These are phyloP conservation scores for Rutstroemia sp. DNA, from an alignment of 2,329 filamentous ascomycete species.

Conservation along the genomic window DNA sequence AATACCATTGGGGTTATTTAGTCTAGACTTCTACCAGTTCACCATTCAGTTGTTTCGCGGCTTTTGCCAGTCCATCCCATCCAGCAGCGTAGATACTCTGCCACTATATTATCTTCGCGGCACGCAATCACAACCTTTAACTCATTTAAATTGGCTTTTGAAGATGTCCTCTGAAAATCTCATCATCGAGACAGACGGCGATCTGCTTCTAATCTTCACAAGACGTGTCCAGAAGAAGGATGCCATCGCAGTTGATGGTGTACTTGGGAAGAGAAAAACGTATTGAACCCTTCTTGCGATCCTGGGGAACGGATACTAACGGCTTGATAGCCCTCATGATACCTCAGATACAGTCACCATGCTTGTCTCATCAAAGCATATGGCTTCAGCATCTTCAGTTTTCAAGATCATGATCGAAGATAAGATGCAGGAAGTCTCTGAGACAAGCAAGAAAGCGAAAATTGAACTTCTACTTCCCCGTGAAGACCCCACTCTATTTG, in stretches of 20 bases:
- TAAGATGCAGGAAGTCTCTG: neutral
- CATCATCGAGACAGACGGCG: neutral
- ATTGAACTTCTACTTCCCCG: neutral
- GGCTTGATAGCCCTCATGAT: neutral
- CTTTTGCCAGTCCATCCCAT: neutral
- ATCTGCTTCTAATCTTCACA: neutral
- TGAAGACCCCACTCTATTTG: slow-evolving; percentile 1
- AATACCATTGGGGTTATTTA: neutral
- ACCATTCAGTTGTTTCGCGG: neutral
- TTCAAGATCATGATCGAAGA: neutral
- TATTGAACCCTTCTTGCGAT: neutral
- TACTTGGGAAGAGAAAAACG: neutral
- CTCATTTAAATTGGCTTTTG: neutral
- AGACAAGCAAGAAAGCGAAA: neutral
- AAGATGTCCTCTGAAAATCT: neutral
- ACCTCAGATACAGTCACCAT: neutral
- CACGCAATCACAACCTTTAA: neutral
- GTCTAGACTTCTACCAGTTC: neutral
- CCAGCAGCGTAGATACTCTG: neutral
- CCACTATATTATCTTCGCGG: neutral
- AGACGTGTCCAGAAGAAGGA: neutral
- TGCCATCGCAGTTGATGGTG: too few relatives aligned
- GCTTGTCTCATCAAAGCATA: slow-evolving; percentile 2
- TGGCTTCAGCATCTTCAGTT: neutral
- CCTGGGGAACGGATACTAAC: neutral